Evolutionary conservation across 345 rosid species (phyloP), one percentile per base, ranked within the genome.

Genomic region (Schrenkiella parvula): DNA sequence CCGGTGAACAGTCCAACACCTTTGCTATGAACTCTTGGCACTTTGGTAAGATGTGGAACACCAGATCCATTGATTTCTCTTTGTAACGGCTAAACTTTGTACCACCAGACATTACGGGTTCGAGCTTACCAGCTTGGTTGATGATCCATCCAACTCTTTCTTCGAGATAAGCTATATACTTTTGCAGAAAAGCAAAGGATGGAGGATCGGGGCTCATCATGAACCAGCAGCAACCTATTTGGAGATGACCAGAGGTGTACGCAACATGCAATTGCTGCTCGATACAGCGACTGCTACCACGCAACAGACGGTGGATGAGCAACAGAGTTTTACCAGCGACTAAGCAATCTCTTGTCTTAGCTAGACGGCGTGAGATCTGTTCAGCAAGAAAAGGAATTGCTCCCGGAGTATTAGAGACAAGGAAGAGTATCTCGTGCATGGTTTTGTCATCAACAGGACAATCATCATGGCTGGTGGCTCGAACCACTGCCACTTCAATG

Each of bases 41-140:
- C 68, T 84, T 91, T 1, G 90, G 90, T 58, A 89, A 76, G 73
- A 77, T 83, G 10, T 86, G 84, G 46, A 89, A 89, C 42, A 85
- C 81, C 73, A 84, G 58, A 41, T 87, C 83, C 13, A 87, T 59
- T 3, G 86, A 81, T 46, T 80, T 88, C 23, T 82, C 89, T 51
- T 78, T 71, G 74, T 79, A 82, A 64, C 75, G 82, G 34, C 73
- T 74, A 43, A 81, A 83, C 23, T 82, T 79, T 39, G 77, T 32
- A 29, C 80, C 81, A 26, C 75, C 82, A 19, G 85, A 52, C 81
- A 68, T 74, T 9, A 73, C 85, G 0, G 93, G 91, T 77, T 91
- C 97, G 4, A 91, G 96, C 82, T 87, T 91, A 8, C 97, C 97
- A 7, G 84, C 88, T 68, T 87, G 93, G 64, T 89, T 89, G 56